These are phyloP conservation scores for Penicillium mononematosum DNA, from an alignment of 495 filamentous ascomycete species.

Conservation along the genomic window DNA sequence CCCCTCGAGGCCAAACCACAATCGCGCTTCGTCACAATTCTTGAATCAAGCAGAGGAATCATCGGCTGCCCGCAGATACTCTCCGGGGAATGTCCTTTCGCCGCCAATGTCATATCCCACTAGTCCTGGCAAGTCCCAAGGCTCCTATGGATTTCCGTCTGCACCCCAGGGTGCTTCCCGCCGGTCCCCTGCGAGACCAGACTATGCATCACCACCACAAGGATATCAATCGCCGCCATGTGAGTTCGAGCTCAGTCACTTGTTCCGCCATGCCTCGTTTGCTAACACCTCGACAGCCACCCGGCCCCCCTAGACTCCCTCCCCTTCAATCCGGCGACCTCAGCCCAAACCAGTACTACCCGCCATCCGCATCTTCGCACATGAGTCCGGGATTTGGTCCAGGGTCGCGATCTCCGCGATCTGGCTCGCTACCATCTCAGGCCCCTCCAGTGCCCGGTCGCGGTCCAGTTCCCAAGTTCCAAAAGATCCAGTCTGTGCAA, in stretches of 20 bases:
- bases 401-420: constrained; percentile 73
- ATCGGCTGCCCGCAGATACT: constrained; percentile 85
- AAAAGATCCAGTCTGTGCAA: constrained; percentile 65
- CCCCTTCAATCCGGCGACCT: constrained; percentile 66
- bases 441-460: constrained; percentile 49
- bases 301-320: constrained; percentile 54
- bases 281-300: constrained; percentile 31
- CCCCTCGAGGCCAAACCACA: constrained; percentile 63
- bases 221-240: constrained; percentile 62
- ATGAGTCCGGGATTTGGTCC: constrained; percentile 69
- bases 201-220: constrained; percentile 62
- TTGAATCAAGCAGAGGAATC: constrained; percentile 69
- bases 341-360: constrained; percentile 65
- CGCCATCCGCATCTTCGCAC: constrained; percentile 64
- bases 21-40: constrained; percentile 61
- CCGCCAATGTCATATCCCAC: constrained; percentile 57
- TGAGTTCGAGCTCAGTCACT: constrained; percentile 30
- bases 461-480: constrained; percentile 84
- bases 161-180: constrained; percentile 40
- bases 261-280: background rate
- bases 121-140: constrained; percentile 57
- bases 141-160: constrained; percentile 46
- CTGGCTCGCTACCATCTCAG: constrained; percentile 42
- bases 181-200: constrained; percentile 58
- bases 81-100: constrained; percentile 83